Evolutionary conservation across 352 stramenopile genomes (phyloP), one percentile per base, ranked within the genome.

Genomic region (Globisporangium mamillatum): DNA sequence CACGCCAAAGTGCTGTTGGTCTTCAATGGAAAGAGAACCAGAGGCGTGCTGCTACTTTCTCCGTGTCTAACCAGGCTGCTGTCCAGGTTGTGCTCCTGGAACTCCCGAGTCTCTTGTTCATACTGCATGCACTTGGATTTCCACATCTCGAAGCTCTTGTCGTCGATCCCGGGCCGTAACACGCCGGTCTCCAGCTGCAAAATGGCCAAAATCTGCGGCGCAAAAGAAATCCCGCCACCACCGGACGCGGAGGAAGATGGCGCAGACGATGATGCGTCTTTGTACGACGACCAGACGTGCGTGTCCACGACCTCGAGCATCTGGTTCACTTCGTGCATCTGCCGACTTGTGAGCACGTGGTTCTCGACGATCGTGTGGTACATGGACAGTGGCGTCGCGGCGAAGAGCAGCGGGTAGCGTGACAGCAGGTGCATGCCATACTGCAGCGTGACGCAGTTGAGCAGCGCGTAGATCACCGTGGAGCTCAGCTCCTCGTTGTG

Each of bases 231-330:
- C 3, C 73, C 80, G 7, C 71, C 80, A 8, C 63, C 75, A 52
- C 44, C 4, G 2, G 18, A 24, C 55, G 29, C 55, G 8, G 25
- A 59, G 25, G 53, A 59, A 8, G 53, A 24, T 18, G 27, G 29
- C 22, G 73, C 76, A 0, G 84, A 79, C 6, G 44, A 38, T 38
- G 32, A 38, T 38, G 83, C 74, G 61, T 92, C 76, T 55, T 94
- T 90, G 64, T 91, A 93, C 2, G 87, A 85, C 18, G 80, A 77
- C 87, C 89, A 96, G 2, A 92, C 77, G 32, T 93, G 88, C 4
- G 87, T 92, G 61, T 95, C 87, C 36, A 94, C 84, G 34, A 83
- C 81, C 66, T 96, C 89, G 22, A 96, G 74, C 70, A 93, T 89
- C 44, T 84, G 80, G 36, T 79, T 72, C 18, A 93, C 76, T 56